These are phyloP conservation scores for Aspergillaceae sp. DNA, from an alignment of 2,329 filamentous ascomycete species.

Conservation along the genomic window DNA sequence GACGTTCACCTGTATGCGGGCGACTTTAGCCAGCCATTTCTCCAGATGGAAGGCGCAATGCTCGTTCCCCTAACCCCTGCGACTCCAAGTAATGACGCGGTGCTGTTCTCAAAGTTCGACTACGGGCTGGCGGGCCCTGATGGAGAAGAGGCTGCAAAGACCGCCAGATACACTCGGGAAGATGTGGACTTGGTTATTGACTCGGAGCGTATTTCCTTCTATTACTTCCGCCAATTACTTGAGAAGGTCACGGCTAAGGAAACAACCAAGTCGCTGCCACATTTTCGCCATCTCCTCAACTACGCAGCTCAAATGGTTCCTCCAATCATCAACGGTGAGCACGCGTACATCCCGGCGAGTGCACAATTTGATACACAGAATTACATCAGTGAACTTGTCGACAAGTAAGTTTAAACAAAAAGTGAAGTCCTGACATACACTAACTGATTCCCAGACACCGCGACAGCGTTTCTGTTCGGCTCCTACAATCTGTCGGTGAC, in stretches of 20 bases:
- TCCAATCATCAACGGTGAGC: background rate
- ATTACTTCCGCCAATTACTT: background rate
- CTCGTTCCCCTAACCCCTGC: slow-evolving; percentile 7
- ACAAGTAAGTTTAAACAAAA: background rate
- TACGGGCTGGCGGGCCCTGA: slow-evolving; percentile 1
- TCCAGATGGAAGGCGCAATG: slow-evolving; percentile 6
- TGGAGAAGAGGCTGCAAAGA: background rate
- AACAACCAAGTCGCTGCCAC: background rate
- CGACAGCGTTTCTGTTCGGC: slow-evolving; percentile 1
- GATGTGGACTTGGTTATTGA: background rate
- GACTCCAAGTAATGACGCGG: slow-evolving; percentile 2
- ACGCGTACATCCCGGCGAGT: background rate
- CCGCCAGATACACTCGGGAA: background rate
- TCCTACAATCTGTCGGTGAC: slow-evolving; percentile 12
- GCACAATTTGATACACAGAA: background rate
- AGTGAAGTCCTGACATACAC: background rate
- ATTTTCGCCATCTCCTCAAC: background rate
- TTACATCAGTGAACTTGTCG: background rate
- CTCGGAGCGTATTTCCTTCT: slow-evolving; percentile 2
- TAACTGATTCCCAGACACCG: background rate
- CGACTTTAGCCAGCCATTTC: background rate
- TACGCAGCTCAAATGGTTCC: background rate
- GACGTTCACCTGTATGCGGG: background rate
- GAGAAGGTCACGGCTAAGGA: background rate
- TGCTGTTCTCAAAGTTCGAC: slow-evolving; percentile 5